Evolutionary conservation across 495 filamentous ascomycete species (phyloP), one percentile per base, ranked within the genome.

Genomic region (Penicillium lividum): DNA sequence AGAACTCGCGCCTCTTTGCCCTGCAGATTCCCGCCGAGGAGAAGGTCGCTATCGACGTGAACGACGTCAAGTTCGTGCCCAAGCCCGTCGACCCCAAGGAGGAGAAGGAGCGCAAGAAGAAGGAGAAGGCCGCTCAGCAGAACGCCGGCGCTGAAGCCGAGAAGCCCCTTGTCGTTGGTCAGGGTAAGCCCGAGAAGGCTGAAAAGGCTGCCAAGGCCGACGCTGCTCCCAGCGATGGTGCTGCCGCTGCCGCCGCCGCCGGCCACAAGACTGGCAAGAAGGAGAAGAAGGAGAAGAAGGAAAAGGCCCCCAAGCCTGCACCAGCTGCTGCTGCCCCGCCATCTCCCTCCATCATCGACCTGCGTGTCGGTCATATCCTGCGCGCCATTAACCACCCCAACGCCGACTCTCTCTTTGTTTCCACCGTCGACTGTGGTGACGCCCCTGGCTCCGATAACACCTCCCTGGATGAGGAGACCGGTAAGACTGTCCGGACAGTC

Each of bases 351-450:
- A 81, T 95, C 40, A 96, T 98, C 67, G 95, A 98, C 68, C 85
- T 98, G 42, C 87, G 94, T 49, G 92, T 98, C 52, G 94, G 95
- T 53, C 94, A 98, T 79, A 97, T 98, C 66, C 85, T 98, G 65
- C 90, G 94, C 76, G 93, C 92, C 18, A 83, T 91, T 75, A 89
- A 90, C 68, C 94, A 98, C 80, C 95, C 94, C 48, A 94, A 98
- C 67, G 94, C 94, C 59, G 94, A 98, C 77, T 93, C 89, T 11
- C 84, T 98, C 27, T 98, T 85, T 72, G 94, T 98, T 54, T 94
- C 90, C 54, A 97, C 92, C n/a, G 96, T 98, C 68, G 91, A 91
- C 58, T 92, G 91, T 78, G 95, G 95, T 54, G 94, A 98, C 74
- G 78, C 89, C 53, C 79, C 90, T 15, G 91, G 90, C 57, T 87